A percentile compares a stretch with the other conserved stretches of the same genome.
Conservation (phyloP, 805 yeast genomes). For the Candida schatavii region DNA sequence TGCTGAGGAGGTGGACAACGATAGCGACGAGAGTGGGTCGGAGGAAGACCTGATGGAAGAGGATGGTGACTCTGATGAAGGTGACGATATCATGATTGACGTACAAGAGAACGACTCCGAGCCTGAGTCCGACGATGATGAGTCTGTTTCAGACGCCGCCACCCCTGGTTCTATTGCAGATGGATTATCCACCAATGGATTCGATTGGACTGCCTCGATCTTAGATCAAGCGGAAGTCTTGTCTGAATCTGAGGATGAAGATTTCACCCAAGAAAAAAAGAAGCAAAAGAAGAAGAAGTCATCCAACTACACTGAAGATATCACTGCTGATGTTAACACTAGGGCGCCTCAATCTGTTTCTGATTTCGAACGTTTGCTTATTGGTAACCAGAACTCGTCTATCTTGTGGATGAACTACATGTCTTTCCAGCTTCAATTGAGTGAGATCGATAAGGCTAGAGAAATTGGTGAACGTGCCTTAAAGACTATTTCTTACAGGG, state of each 20-base stretch:
- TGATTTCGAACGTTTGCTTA: slow-evolving; percentile 88
- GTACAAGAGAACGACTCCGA: slow-evolving; percentile 22
- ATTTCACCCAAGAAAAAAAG: slow-evolving; percentile 49
- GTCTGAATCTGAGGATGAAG: slow-evolving; percentile 56
- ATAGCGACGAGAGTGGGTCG: slow-evolving; percentile 25
- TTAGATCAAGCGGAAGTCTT: slow-evolving; percentile 73
- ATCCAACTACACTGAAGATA: slow-evolving; percentile 62
- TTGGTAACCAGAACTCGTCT: slow-evolving; percentile 93
- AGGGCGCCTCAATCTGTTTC: slow-evolving; percentile 87
- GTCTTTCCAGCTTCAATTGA: slow-evolving; percentile 94
- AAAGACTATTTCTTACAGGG: slow-evolving; percentile 84
- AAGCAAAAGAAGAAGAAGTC: slow-evolving; percentile 45
- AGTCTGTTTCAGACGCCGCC: slow-evolving; percentile 28
- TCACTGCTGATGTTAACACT: slow-evolving; percentile 78
- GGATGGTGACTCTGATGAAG: slow-evolving; percentile 23
- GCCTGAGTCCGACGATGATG: slow-evolving; percentile 18
- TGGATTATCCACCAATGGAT: slow-evolving; percentile 81
- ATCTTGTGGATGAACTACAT: slow-evolving; percentile 96
- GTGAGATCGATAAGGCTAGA: slow-evolving; percentile 93
- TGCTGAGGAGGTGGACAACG: slow-evolving; percentile 14
- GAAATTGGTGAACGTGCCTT: slow-evolving; percentile 91
- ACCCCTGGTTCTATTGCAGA: slow-evolving; percentile 21
- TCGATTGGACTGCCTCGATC: slow-evolving; percentile 94
- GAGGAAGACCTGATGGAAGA: slow-evolving; percentile 18
- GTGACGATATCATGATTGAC: slow-evolving; percentile 6